Evolutionary conservation across 1,284 basidiomycete species (phyloP).

Genomic region (Puccinia polysora): DNA sequence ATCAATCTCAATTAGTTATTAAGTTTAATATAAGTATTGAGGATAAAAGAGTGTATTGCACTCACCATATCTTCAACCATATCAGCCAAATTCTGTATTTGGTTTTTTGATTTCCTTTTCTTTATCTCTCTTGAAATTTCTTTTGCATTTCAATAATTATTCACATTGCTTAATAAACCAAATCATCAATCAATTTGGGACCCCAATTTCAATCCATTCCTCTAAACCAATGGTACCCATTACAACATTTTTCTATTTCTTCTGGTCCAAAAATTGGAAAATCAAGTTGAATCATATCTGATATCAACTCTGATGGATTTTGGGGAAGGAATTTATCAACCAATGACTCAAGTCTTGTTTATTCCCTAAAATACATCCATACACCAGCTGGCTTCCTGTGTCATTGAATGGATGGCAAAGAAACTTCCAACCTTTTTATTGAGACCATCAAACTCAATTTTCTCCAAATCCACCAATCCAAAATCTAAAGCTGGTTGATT

Average conservation of each 20-base stretch:
- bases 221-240: not conserved
- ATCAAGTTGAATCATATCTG: slow-evolving; percentile 4
- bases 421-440: not conserved
- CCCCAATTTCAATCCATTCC: not conserved
- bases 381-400: not conserved
- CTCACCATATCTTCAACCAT: slow-evolving; percentile 32
- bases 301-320: too few relatives aligned
- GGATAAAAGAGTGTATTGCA: too few relatives aligned
- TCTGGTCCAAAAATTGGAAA: slow-evolving; percentile 12
- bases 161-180: slow-evolving; percentile 21
- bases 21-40: too few relatives aligned
- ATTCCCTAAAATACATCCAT: not conserved
- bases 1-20: too few relatives aligned
- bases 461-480: not conserved
- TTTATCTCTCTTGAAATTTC: not conserved
- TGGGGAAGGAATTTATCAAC: too few relatives aligned
- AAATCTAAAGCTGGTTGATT: not conserved
- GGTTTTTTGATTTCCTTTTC: not conserved
- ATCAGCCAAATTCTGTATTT: not conserved
- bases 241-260: slow-evolving; percentile 27
- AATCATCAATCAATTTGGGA: slow-evolving; percentile 20
- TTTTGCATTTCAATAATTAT: slow-evolving; percentile 26
- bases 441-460: slow-evolving; percentile 17
- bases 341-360: slow-evolving; percentile 15
- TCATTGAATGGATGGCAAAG: slow-evolving; percentile 25